Evolutionary conservation across 2,329 filamentous ascomycete genomes (phyloP), one percentile per base, ranked within the genome.

Genomic region (Leptographium flavum): DNA sequence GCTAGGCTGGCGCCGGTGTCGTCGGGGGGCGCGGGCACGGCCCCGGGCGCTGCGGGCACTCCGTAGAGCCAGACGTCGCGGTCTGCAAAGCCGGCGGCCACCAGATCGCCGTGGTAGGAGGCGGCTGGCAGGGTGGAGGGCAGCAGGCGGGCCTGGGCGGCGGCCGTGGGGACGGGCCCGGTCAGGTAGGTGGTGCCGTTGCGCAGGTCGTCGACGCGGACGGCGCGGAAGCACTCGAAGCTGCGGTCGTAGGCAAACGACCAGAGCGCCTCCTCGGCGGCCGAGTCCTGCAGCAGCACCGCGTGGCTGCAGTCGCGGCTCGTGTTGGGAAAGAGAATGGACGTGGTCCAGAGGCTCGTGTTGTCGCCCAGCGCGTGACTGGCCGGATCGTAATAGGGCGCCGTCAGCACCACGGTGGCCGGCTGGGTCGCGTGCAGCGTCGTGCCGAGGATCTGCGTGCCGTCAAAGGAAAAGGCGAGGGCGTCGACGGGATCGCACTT

Each of bases 321-420:
- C n/a, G 78, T 81, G 53, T 87, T 85, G 4, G 85, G 84, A 46
- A 90, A 90, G 3, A 92, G 65, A 39, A 92, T 88, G 30, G 87
- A 87, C 1, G 83, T 87, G 7, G 85, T 90, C 85, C 85, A 92
- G 56, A 90, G 72, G 57, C 80, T 83, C 49, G 87, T 71, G 50
- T 79, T 73, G 47, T 84, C 76, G 47, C 81, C 78, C 13, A 68
- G 71, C 50, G 81, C 68, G 42, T 77, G 70, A 52, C 74, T 76
- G 31, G 80, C 80, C 0, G 79, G 83, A 36, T 84, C 80, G 58
- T 85, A 87, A 56, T 87, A 87, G 1, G 85, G 84, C 0, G 83
- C 83, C 0, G 83, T 86, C 30, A 92, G 69, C 41, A 87, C 78
- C 35, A 90, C 82, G 0, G 85, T 83, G 54, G 73, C 81, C 4